A percentile compares a stretch with the other conserved stretches of the same genome.
Evolutionary conservation across 306 rosid genomes (phyloP).

Genomic region (Vigna hirtella): DNA sequence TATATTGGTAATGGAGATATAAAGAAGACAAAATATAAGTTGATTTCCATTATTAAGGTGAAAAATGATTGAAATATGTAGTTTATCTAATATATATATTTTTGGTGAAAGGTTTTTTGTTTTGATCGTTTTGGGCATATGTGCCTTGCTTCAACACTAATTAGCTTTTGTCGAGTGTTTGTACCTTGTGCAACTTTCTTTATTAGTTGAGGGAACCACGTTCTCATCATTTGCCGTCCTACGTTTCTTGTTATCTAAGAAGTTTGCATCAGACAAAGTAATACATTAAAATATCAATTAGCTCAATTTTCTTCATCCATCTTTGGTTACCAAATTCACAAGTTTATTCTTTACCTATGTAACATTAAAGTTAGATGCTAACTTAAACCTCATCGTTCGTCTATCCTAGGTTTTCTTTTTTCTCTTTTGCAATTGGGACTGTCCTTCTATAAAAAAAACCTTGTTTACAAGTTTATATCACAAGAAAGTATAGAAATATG

Average conservation of each 20-base stretch:
- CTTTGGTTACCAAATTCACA: background rate
- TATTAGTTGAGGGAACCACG: slow-evolving; percentile 8
- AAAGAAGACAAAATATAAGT: background rate
- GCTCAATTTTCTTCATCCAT: background rate
- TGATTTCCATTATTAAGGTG: background rate
- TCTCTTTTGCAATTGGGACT: no score
- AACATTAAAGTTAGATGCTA: slow-evolving; percentile 16
- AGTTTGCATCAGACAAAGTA: slow-evolving; percentile 22
- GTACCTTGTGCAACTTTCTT: slow-evolving; percentile 16
- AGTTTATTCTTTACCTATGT: slow-evolving; percentile 7
- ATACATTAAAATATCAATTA: background rate
- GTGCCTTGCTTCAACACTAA: slow-evolving; percentile 24
- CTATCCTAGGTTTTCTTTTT: background rate
- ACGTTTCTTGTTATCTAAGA: slow-evolving; percentile 1
- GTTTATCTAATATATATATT: background rate
- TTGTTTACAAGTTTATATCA: background rate
- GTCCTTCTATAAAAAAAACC: background rate
- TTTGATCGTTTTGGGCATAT: slow-evolving; percentile 19
- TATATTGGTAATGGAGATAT: background rate
- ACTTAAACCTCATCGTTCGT: background rate
- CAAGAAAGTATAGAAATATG: background rate
- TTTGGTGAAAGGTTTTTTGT: slow-evolving; percentile 13
- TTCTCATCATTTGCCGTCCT: slow-evolving; percentile 38
- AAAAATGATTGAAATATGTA: background rate
- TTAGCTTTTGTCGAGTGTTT: slow-evolving; percentile 13